These are phyloP conservation scores for Didymella lethalis DNA, from an alignment of 2,329 filamentous ascomycete species.

Conservation along the genomic window DNA sequence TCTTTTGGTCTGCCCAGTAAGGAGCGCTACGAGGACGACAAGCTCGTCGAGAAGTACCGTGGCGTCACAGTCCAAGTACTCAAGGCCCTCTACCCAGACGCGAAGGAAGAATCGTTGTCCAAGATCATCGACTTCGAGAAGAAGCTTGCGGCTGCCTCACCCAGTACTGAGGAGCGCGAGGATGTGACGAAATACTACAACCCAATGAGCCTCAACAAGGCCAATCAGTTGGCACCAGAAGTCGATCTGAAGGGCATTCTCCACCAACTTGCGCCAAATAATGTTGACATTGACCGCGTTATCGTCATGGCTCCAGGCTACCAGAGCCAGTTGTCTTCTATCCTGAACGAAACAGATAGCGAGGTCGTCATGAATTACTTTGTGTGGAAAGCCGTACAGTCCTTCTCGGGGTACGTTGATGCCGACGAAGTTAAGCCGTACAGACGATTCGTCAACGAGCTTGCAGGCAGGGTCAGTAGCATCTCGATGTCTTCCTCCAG, in stretches of 20 bases:
- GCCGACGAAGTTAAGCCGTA: slow-evolving; percentile 67
- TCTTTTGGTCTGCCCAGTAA: slow-evolving; percentile 54
- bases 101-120: slow-evolving; percentile 48
- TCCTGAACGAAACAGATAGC: slow-evolving; percentile 62
- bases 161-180: slow-evolving; percentile 64
- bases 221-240: slow-evolving; percentile 63
- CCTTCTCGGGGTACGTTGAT: slow-evolving; percentile 63
- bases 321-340: slow-evolving; percentile 64
- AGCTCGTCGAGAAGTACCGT: slow-evolving; percentile 43
- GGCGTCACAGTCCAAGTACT: slow-evolving; percentile 36
- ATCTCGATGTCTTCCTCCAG: neutral
- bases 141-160: slow-evolving; percentile 66
- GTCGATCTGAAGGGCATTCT: slow-evolving; percentile 64
- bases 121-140: slow-evolving; percentile 62
- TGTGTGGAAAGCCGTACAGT: slow-evolving; percentile 68
- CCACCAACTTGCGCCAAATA: slow-evolving; percentile 59
- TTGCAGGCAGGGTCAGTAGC: slow-evolving; percentile 60
- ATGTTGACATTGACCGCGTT: slow-evolving; percentile 61
- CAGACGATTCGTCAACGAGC: slow-evolving; percentile 65
- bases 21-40: slow-evolving; percentile 46
- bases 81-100: slow-evolving; percentile 31
- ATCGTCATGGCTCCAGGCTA: slow-evolving; percentile 69
- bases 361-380: slow-evolving; percentile 69
- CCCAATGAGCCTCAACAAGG: slow-evolving; percentile 65
- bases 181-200: slow-evolving; percentile 75